Base-by-base conservation (phyloP, 768 basidiomycete genomes). In the Amanita rubescens region DNA sequence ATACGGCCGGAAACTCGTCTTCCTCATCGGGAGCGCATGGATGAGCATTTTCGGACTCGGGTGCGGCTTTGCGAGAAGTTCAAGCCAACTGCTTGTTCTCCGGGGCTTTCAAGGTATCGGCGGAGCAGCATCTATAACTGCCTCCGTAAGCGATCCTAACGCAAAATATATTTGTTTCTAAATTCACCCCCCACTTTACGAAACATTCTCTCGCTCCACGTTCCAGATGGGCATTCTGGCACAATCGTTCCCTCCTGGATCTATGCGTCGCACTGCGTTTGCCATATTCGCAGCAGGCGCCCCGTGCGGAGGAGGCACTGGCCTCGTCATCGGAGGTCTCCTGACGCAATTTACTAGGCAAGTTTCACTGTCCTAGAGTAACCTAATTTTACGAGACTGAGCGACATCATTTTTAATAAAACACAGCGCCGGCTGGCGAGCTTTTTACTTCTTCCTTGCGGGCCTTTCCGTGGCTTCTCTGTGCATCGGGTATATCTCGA, bases 221-320 rank as follows among this genome's bases (percentile, higher is more conserved):
- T 27, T 45, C 2, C 62, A 90, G 82, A 64, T 93, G 1, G 92
- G 93, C 0, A 93, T 90, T 54, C 75, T 95, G 32, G 92, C 93
- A 0, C 77, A 85, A 44, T 71, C 82, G 0, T 95, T 94, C 65
- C 84, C 86, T 4, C 24, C 41, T 37, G 70, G 69, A 1, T 71
- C 71, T 11, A 75, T 82, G 0, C 79, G 93, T 9, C 81, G 87
- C 1, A 66, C 81, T 0, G 93, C 90, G 0, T 95, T 94, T 58
- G 80, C 94, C 0, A 82, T 85, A 0, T 94, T 93, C 58, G 76
- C 85, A 0, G 89, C 90, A 0, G 94, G 94, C 24, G 89, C 87
- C 0, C 91, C 93, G 0, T 62, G 94, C 5, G 93, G 93, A 0
- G 86, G 77, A 0, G 85, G 80, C 0, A 68, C 92, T 12, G 91